These are phyloP conservation scores for Thelonectria discophora DNA, from an alignment of 2,329 filamentous ascomycete species.

Conservation along the genomic window DNA sequence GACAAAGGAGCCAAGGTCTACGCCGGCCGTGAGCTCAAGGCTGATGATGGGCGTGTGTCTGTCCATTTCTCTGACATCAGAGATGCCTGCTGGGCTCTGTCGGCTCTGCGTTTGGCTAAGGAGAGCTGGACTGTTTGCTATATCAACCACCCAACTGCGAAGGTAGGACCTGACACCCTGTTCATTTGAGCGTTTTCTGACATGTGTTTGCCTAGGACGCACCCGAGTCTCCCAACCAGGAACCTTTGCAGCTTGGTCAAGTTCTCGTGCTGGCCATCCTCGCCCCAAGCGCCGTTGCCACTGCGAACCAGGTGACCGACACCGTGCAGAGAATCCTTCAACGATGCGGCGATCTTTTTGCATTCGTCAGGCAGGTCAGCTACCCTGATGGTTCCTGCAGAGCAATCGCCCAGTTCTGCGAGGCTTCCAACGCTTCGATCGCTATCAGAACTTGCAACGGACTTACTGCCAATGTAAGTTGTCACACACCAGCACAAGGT, in stretches of 20 bases:
- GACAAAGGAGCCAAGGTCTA: slow-evolving; percentile 46
- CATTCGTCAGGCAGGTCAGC: slow-evolving; percentile 55
- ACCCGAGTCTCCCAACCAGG: slow-evolving; percentile 12
- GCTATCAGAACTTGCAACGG: slow-evolving; percentile 51
- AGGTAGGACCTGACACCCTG: slow-evolving; percentile 21
- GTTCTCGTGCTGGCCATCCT: slow-evolving; percentile 42
- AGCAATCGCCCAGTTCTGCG: slow-evolving; percentile 63
- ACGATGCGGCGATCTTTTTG: slow-evolving; percentile 61
- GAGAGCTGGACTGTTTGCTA: slow-evolving; percentile 55
- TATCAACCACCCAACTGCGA: slow-evolving; percentile 21
- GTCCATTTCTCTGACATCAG: slow-evolving; percentile 68
- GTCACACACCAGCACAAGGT: background rate
- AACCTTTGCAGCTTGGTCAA: slow-evolving; percentile 39
- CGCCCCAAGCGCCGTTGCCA: slow-evolving; percentile 29
- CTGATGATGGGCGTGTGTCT: slow-evolving; percentile 55
- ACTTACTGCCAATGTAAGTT: slow-evolving; percentile 40
- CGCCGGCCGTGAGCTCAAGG: slow-evolving; percentile 50
- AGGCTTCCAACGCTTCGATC: slow-evolving; percentile 54
- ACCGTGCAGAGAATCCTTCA: slow-evolving; percentile 50
- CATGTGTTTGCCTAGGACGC: slow-evolving; percentile 15
- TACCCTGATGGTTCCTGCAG: slow-evolving; percentile 55
- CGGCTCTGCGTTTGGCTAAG: slow-evolving; percentile 54
- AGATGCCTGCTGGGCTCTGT: slow-evolving; percentile 62
- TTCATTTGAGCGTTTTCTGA: background rate
- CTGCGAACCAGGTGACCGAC: slow-evolving; percentile 48